Conservation (phyloP, 495 filamentous ascomycete species). For the Penicillium verhagenii region DNA sequence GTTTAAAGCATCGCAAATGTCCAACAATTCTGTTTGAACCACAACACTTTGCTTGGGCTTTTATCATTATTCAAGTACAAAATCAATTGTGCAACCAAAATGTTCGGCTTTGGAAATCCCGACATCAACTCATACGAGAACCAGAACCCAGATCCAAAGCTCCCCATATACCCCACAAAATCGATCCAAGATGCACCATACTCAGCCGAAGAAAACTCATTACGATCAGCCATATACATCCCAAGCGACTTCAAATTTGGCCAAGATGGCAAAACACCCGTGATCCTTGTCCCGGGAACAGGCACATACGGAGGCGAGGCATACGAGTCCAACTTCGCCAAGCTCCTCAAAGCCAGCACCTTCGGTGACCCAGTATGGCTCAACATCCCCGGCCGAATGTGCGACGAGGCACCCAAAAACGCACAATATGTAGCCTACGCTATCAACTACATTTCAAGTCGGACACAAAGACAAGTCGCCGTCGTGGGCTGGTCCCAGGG, state of each 20-base stretch:
- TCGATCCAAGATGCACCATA: conserved; percentile 40
- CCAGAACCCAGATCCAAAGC: conserved; percentile 3
- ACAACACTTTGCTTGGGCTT: too few species aligned
- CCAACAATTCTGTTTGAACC: too few species aligned
- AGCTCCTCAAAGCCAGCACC: conserved; percentile 29
- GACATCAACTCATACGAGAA: conserved; percentile 18
- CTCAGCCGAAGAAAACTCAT: conserved; percentile 33
- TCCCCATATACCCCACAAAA: conserved; percentile 30
- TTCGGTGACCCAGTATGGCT: conserved; percentile 48
- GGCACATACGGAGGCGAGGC: conserved; percentile 36
- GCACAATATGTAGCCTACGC: conserved; percentile 44
- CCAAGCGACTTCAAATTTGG: conserved; percentile 40
- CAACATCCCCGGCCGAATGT: conserved; percentile 39
- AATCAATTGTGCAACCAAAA: background rate
- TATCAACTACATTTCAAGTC: conserved; percentile 45
- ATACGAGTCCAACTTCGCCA: conserved; percentile 43
- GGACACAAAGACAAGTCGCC: conserved; percentile 27
- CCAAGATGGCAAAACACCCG: conserved; percentile 28
- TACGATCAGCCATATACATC: conserved; percentile 44
- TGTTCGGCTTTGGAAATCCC: background rate
- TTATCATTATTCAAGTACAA: background rate
- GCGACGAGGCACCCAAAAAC: conserved; percentile 42
- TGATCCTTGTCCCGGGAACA: conserved; percentile 50
- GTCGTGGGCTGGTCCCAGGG: conserved; percentile 53
- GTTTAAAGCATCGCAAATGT: too few species aligned